Evolutionary conservation across 1,284 basidiomycete species (phyloP).

Genomic region (Ganoderma meredithae): DNA sequence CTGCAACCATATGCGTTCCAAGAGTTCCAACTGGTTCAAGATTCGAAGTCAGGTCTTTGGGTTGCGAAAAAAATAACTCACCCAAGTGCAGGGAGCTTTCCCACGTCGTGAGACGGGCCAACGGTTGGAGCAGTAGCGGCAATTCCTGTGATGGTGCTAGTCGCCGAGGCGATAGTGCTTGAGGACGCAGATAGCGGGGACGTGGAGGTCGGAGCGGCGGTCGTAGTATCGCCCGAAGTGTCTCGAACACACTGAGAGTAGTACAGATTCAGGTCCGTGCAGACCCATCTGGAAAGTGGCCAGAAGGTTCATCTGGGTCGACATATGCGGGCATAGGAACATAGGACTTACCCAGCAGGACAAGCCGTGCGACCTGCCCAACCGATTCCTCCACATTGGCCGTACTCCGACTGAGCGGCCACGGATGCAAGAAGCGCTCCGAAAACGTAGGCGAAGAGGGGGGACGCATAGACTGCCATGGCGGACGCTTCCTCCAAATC

Average conservation of each 20-base stretch:
- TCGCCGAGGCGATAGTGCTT: conserved; percentile 16
- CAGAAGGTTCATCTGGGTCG: neutral
- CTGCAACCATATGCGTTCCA: conserved; percentile 62
- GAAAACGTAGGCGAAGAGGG: neutral
- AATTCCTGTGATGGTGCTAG: conserved; percentile 22
- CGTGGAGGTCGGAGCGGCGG: neutral
- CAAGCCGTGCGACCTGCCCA: conserved; percentile 46
- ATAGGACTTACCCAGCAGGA: conserved; percentile 38
- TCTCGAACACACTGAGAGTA: conserved; percentile 48
- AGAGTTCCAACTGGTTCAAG: conserved; percentile 53
- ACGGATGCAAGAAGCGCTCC: conserved; percentile 8
- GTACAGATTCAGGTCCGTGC: conserved; percentile 37
- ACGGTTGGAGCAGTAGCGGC: conserved; percentile 39
- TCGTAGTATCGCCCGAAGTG: conserved; percentile 12
- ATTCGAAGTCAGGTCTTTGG: neutral
- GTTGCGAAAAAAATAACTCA: conserved; percentile 21
- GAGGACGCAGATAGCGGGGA: conserved; percentile 10
- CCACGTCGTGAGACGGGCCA: conserved; percentile 42
- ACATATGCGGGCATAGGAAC: neutral
- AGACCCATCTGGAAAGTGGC: neutral
- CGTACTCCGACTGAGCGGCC: conserved; percentile 31
- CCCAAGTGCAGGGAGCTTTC: conserved; percentile 48
- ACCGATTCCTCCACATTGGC: conserved; percentile 46
- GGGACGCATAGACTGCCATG: conserved; percentile 2
- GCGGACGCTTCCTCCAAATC: neutral